Base-by-base conservation (phyloP, 345 rosid species). In the Crucihimalaya himalaica region DNA sequence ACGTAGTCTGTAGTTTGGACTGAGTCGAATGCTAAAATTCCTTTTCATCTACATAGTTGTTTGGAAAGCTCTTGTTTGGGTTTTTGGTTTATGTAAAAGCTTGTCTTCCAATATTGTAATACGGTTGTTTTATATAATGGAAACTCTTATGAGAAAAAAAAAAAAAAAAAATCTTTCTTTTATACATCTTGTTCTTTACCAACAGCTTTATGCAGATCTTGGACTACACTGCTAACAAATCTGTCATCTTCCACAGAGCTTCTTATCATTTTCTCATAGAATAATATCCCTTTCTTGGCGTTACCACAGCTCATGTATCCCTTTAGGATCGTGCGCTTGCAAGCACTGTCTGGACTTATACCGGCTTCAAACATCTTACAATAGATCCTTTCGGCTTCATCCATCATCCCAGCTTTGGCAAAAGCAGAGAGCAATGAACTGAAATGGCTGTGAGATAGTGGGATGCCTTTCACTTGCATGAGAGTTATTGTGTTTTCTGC, bases 351-450 rank as follows among this genome's bases (percentile, higher is more conserved):
- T 43, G 90, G 89, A 78, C 55, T 74, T 64, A 85, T 52, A 61
- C 86, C 86, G 47, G 70, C 69, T 23, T 71, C 32, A 2, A 73
- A 42, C 57, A 86, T 73, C 67, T 83, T 73, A 56, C 70, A 46
- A 51, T 82, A 89, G 46, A 86, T 83, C 74, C 86, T 83, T 74
- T 81, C 87, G 1, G 93, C 93, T 29, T 89, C 90, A 21, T 15
- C 57, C 75, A 83, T 82, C 77, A 79, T 76, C 80, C 92, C 96
- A 6, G 79, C 84, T 67, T 88, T 83, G 40, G 69, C 79, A 62
- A 75, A 81, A 63, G 89, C 91, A 47, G 78, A 73, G 31, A 89
- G 79, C 79, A 92, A 71, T 31, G 67, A 68, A 54, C 81, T 83
- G 64, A 79, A 85, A 89, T 89, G 92, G 71, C 81, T 78, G 46